These are phyloP conservation scores for Pulveroboletus ravenelii DNA, from an alignment of 768 basidiomycete genomes.

Conservation along the genomic window DNA sequence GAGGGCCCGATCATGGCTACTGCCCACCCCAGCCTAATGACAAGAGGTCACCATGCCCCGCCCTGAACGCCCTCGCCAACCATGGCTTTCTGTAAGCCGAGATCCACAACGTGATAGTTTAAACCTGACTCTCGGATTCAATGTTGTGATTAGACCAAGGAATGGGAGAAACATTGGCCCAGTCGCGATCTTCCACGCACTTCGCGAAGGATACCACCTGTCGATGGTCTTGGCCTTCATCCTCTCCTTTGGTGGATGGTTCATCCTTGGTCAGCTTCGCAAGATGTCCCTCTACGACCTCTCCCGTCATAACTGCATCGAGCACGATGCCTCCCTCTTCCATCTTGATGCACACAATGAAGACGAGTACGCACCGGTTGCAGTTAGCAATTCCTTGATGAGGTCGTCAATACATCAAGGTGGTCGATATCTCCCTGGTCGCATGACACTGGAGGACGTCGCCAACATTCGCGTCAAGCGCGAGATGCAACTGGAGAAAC, in stretches of 20 bases:
- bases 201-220: constrained; percentile 48
- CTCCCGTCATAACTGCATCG: constrained; percentile 46
- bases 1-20: constrained; percentile 35
- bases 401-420: constrained; percentile 38
- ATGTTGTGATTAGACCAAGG: constrained; percentile 36
- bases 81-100: constrained; percentile 65
- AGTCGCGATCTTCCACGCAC: constrained; percentile 35
- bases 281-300: constrained; percentile 35
- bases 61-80: constrained; percentile 69
- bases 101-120: background rate
- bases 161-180: constrained; percentile 46
- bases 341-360: constrained; percentile 42
- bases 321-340: constrained; percentile 59
- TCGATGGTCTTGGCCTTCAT: constrained; percentile 43
- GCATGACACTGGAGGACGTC: constrained; percentile 34
- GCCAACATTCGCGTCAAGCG: constrained; percentile 49
- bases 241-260: constrained; percentile 45
- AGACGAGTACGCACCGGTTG: constrained; percentile 43
- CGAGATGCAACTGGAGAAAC: constrained; percentile 36
- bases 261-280: constrained; percentile 37
- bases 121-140: too few relatives aligned
- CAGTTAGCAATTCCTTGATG: constrained; percentile 38
- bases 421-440: constrained; percentile 20
- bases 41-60: constrained; percentile 65
- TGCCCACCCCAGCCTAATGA: constrained; percentile 44